These are phyloP conservation scores for Xylaria sp. DNA, from an alignment of 2,329 filamentous ascomycete genomes.

Conservation along the genomic window DNA sequence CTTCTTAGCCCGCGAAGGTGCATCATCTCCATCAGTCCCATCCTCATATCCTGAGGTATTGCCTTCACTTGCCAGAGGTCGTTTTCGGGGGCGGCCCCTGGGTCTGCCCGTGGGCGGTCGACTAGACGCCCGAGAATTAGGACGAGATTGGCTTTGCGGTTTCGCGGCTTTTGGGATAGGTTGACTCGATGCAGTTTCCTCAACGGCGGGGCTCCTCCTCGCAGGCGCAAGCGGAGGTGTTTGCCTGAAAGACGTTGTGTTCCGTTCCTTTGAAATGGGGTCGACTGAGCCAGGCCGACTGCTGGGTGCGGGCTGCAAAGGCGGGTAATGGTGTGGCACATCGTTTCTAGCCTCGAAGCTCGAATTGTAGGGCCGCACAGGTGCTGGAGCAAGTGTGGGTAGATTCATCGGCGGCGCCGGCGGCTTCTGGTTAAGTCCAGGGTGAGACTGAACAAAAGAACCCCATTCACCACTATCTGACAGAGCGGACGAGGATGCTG, in stretches of 20 bases:
- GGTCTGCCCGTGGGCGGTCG: conserved; percentile 63
- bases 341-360: conserved; percentile 42
- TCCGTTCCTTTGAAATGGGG: conserved; percentile 36
- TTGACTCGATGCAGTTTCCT: conserved; percentile 38
- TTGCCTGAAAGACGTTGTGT: conserved; percentile 29
- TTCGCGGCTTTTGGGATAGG: conserved; percentile 49
- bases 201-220: conserved; percentile 34
- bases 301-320: conserved; percentile 33
- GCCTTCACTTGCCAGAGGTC: conserved; percentile 60
- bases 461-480: conserved; percentile 81
- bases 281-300: conserved; percentile 46
- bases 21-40: conserved; percentile 68
- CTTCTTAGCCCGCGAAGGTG: conserved; percentile 69
- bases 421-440: conserved; percentile 57
- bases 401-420: conserved; percentile 47
- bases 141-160: conserved; percentile 62
- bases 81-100: conserved; percentile 66
- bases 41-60: conserved; percentile 81
- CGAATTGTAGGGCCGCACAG: conserved; percentile 40
- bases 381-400: conserved; percentile 48
- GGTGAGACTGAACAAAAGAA: conserved; percentile 78
- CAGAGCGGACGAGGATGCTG: conserved; percentile 54
- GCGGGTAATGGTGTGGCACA: conserved; percentile 33
- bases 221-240: conserved; percentile 26
- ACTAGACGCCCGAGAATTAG: conserved; percentile 69